phyloP scores from a whole-genome alignment of 1,284 basidiomycete species.

The Golubevia pallescens region DNA sequence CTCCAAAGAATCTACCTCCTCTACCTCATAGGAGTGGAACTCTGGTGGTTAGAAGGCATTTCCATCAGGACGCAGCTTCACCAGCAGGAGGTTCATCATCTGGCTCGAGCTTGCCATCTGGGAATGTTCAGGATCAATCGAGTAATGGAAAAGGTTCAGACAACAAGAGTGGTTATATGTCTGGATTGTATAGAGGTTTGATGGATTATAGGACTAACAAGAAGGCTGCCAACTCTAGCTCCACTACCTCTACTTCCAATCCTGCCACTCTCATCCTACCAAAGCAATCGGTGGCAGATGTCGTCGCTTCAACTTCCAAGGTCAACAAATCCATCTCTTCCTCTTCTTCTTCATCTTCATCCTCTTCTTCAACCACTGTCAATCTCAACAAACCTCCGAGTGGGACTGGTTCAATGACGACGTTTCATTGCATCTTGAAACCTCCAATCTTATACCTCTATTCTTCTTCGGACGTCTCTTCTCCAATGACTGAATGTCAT shows the following conservation, averaged over 20 bases:
- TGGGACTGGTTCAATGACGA: not conserved
- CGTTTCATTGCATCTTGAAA: constrained; percentile 53
- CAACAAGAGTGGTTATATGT: constrained; percentile 35
- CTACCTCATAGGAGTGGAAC: constrained; percentile 40
- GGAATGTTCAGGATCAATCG: not conserved
- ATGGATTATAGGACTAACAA: constrained; percentile 37
- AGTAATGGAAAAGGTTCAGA: not conserved
- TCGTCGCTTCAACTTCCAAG: constrained; percentile 5
- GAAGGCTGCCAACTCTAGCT: not conserved
- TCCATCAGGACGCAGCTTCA: not conserved
- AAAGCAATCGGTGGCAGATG: not conserved
- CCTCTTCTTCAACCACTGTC: constrained; percentile 9
- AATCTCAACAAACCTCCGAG: not conserved
- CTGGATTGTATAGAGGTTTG: constrained; percentile 48
- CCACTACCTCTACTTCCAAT: not conserved
- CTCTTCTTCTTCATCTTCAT: constrained; percentile 5
- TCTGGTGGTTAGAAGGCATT: constrained; percentile 25
- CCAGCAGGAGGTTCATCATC: not conserved
- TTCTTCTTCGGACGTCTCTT: constrained; percentile 41
- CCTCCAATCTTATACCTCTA: constrained; percentile 58
- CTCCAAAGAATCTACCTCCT: constrained; percentile 10
- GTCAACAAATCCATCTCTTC: constrained; percentile 6
- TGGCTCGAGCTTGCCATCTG: not conserved
- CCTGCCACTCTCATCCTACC: too few relatives aligned
- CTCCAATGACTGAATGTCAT: constrained; percentile 45